Conservation (phyloP, 225 moss, liverwort and hornwort species). For the Straminergon stramineum region DNA sequence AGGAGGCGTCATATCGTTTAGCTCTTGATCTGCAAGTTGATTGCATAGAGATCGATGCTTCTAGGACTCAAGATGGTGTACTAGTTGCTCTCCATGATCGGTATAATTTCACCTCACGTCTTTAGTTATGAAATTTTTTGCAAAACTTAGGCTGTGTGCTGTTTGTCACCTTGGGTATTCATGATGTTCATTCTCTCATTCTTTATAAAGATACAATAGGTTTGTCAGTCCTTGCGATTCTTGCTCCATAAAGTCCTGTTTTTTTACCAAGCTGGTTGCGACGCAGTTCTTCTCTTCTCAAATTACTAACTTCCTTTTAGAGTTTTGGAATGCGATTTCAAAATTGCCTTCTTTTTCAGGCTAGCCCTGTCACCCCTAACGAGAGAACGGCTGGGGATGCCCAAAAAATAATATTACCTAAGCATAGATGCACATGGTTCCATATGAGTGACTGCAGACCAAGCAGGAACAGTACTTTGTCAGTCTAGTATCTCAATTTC, state of each 20-base stretch:
- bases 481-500: background rate
- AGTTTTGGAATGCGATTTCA: background rate
- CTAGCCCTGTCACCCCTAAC: background rate
- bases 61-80: slow-evolving; percentile 79
- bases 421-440: background rate
- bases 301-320: background rate
- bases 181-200: background rate
- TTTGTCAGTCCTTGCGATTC: background rate
- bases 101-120: slow-evolving; percentile 25
- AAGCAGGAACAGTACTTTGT: background rate
- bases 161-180: background rate
- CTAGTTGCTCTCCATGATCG: slow-evolving; percentile 93
- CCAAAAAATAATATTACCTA: background rate
- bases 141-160: background rate
- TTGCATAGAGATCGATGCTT: slow-evolving; percentile 93
- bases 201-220: background rate
- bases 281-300: background rate
- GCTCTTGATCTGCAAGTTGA: slow-evolving; percentile 79
- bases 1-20: slow-evolving; percentile 77
- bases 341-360: background rate
- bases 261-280: background rate
- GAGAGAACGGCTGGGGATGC: background rate
- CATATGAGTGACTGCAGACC: background rate
- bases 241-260: background rate
- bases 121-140: background rate